Percentiles rank a stretch among this genome's conserved stretches.
These are phyloP conservation scores for Euryodendron excelsum DNA, from an alignment of 148 eudicot species.

Conservation along the genomic window DNA sequence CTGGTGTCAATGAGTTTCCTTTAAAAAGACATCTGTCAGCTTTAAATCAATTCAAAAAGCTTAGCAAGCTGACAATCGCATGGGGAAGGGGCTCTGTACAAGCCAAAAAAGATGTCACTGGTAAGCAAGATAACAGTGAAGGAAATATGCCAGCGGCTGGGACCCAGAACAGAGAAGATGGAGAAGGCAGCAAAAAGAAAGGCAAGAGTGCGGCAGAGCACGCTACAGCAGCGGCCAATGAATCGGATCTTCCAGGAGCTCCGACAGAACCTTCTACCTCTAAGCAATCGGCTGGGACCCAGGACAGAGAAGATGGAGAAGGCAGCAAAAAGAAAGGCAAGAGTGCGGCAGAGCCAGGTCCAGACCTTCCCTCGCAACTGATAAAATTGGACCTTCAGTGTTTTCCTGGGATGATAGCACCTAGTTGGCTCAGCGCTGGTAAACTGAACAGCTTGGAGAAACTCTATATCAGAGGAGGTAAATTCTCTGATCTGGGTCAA, in stretches of 20 bases:
- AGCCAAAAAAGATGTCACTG: neutral
- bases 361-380: constrained; percentile 17
- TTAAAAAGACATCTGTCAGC: neutral
- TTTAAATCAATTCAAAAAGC: constrained; percentile 11
- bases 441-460: constrained; percentile 22
- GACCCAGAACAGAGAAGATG: neutral
- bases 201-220: too few species aligned
- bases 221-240: too few species aligned
- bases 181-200: too few species aligned
- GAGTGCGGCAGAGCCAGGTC: neutral
- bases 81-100: constrained; percentile 31
- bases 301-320: neutral
- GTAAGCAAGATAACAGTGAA: neutral
- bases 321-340: neutral
- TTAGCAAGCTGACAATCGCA: constrained; percentile 29
- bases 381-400: constrained; percentile 43
- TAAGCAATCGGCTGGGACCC: too few species aligned
- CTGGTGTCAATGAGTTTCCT: constrained; percentile 26
- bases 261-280: too few species aligned
- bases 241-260: too few species aligned
- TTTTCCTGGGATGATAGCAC: constrained; percentile 19
- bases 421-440: constrained; percentile 19
- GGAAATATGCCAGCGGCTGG: neutral
- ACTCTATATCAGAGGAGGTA: constrained; percentile 48
- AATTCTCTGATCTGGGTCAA: constrained; percentile 24